phyloP scores from a whole-genome alignment of 2,329 filamentous ascomycete species.

The Fusarium chaquense region DNA sequence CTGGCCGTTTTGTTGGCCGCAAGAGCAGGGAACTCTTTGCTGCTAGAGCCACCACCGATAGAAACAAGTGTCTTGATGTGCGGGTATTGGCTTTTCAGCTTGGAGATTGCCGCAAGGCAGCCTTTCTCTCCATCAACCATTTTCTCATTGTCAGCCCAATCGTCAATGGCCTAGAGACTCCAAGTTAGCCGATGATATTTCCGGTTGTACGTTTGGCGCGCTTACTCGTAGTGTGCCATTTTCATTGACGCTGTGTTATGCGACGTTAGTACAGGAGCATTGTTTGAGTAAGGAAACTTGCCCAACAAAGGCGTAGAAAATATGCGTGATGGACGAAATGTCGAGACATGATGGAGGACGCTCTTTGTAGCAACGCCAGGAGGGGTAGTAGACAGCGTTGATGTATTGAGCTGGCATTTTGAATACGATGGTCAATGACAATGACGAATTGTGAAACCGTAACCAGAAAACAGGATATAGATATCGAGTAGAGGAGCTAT shows the following conservation, averaged over 20 bases:
- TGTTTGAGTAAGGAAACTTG: conserved; percentile 28
- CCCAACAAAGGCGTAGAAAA: conserved; percentile 74
- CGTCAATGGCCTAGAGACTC: conserved; percentile 61
- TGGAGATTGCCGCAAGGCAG: conserved; percentile 70
- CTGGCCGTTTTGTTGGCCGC: conserved; percentile 62
- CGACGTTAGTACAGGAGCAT: conserved; percentile 21
- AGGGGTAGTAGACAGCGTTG: conserved; percentile 71
- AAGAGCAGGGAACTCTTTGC: conserved; percentile 70
- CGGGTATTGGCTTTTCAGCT: conserved; percentile 68
- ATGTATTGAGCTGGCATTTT: conserved; percentile 41
- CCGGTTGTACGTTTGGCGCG: background rate
- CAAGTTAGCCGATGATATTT: conserved; percentile 2
- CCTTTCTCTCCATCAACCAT: conserved; percentile 69
- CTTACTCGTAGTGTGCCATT: conserved; percentile 58
- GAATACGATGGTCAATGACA: background rate
- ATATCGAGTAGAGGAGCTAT: background rate
- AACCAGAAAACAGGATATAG: background rate
- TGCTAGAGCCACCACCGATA: conserved; percentile 73
- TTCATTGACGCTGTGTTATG: conserved; percentile 49
- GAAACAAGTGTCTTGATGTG: conserved; percentile 71
- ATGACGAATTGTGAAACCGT: background rate
- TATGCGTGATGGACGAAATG: conserved; percentile 68
- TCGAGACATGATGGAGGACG: conserved; percentile 70
- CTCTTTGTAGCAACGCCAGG: conserved; percentile 71
- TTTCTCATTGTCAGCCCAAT: conserved; percentile 72